A percentile compares a stretch with the other conserved stretches of the same genome.
phyloP scores from a whole-genome alignment of 177 flowering plant species.

The Vitis hybrid region DNA sequence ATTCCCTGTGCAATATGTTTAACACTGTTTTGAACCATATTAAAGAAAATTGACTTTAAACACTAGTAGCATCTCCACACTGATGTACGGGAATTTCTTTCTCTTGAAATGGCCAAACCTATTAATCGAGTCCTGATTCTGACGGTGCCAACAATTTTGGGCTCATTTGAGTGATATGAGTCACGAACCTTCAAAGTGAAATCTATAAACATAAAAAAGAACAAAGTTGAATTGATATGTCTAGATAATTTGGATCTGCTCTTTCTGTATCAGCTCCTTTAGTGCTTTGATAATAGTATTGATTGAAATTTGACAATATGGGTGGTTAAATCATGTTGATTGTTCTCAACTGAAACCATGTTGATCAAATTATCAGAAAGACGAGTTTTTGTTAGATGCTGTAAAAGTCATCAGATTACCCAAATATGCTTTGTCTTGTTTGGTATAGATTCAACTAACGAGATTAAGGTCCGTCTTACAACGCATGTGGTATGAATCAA shows the following conservation, averaged over 20 bases:
- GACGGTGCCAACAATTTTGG: not conserved
- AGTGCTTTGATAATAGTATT: not conserved
- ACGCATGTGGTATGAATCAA: too few species aligned
- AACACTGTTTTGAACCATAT: not conserved
- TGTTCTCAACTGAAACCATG: not conserved
- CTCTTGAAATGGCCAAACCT: not conserved
- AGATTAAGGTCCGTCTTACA: too few species aligned
- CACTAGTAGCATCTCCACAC: not conserved
- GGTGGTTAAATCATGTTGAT: not conserved
- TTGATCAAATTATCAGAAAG: not conserved
- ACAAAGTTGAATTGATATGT: not conserved
- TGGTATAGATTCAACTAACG: not conserved
- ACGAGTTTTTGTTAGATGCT: too few species aligned
- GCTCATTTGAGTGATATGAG: not conserved
- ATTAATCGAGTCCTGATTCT: not conserved
- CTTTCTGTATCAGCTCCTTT: too few species aligned
- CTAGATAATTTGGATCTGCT: not conserved
- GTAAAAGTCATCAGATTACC: not conserved
- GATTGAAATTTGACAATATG: not conserved
- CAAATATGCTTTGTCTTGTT: not conserved
- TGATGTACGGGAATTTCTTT: not conserved
- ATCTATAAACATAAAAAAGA: not conserved
- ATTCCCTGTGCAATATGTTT: not conserved
- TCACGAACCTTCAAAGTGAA: not conserved
- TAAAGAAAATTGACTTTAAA: not conserved